Evolutionary conservation across 2,329 filamentous ascomycete species (phyloP), one percentile per base, ranked within the genome.

Genomic region (Gnomoniopsis sp.): DNA sequence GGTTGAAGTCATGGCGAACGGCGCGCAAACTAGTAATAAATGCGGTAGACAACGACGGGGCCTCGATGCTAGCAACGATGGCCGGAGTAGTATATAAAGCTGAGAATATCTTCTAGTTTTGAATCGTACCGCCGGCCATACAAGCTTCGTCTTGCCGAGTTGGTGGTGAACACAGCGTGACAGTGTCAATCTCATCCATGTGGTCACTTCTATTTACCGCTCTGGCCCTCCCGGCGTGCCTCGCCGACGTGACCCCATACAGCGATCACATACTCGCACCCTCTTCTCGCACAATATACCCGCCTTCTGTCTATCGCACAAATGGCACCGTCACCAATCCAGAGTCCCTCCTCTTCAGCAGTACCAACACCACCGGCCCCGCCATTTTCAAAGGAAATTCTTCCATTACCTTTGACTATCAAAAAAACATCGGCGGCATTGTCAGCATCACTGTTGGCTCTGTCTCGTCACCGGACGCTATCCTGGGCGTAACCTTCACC

Each of bases 351-450:
- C 33, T 58, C 1, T 15, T n/a, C n/a, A 21, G 19, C 8, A 44
- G 15, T 2, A 49, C 47, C 4, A 30, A 30, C 26, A 30, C 26
- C 26, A 30, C 26, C 44, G 47, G 50, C 10, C 41, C 21, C 14
- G 30, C 22, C 17, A 34, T 33, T 6, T n/a, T 44, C 6, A 47
- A 44, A 63, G 66, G 44, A 11, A 61, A 52, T 12, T 49, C 46
- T 1, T 65, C 66, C 41, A 33, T 59, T 30, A 67, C 66, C 33
- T 58, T 59, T 12, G 55, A 59, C n/a, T 66, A 62, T 51, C 62
- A 57, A 44, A 55, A 60, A 14, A 58, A 34, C 26, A 47, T 63
- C 2, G 49, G 53, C 6, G 58, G 58, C 1, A 10, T 55, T 14
- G 47, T 55, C 26, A 48, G 34, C 21, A 49, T 60, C 41, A 22